Conservation (phyloP, 345 rosid genomes). For the Lepidium africanum region DNA sequence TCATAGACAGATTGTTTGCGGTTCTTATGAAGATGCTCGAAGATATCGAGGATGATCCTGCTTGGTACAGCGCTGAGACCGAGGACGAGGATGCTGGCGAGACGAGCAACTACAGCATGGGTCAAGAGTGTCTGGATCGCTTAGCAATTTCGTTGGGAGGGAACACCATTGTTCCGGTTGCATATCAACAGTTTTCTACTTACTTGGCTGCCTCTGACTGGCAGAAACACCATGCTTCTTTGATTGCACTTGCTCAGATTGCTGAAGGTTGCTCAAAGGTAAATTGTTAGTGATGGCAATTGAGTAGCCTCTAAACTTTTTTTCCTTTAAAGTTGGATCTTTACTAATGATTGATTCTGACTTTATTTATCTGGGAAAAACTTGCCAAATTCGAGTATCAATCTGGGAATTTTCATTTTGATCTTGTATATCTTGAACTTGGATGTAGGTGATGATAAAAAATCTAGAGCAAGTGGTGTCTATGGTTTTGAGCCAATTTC, state of each 20-base stretch:
- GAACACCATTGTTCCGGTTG: constrained; percentile 94
- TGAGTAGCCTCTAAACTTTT: not conserved
- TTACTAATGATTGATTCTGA: not conserved
- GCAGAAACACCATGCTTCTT: constrained; percentile 98
- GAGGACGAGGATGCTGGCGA: constrained; percentile 98
- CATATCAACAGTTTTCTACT: constrained; percentile 85
- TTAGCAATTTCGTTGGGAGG: constrained; percentile 94
- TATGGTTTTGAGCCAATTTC: constrained; percentile 83
- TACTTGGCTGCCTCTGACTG: constrained; percentile 91
- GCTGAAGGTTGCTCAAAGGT: constrained; percentile 99
- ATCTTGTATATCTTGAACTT: not conserved
- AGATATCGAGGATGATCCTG: constrained; percentile 91
- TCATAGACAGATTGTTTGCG: constrained; percentile 73
- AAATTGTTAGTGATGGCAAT: not conserved
- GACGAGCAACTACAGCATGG: constrained; percentile 84
- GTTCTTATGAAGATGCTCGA: constrained; percentile 86
- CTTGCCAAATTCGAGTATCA: not conserved
- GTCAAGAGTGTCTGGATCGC: constrained; percentile 97
- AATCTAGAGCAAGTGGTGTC: constrained; percentile 79
- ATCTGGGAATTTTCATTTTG: not conserved
- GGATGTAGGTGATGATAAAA: constrained; percentile 78
- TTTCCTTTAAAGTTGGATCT: not conserved
- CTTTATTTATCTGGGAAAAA: not conserved
- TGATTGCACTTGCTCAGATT: constrained; percentile 95
- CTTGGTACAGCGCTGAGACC: constrained; percentile 83